A percentile compares a stretch with the other conserved stretches of the same genome.
Evolutionary conservation across 2,329 filamentous ascomycete species (phyloP).

Genomic region (Fusarium brevicatenulatum): DNA sequence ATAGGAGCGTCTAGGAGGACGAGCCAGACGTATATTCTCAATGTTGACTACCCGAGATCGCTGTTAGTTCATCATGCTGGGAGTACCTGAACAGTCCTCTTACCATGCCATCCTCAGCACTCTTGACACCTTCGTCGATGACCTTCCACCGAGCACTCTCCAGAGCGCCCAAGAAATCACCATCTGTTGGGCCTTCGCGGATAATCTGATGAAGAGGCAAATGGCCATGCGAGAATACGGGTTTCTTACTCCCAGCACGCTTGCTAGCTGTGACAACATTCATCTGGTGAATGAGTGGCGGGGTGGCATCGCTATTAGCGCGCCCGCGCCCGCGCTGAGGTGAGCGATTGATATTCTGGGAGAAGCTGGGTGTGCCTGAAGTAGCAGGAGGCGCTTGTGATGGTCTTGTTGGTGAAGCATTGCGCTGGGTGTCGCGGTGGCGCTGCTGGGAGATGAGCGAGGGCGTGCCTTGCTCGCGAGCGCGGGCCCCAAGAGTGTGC

Average conservation of each 20-base stretch:
- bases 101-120: constrained; percentile 85
- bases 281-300: constrained; percentile 52
- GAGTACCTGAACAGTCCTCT: constrained; percentile 32
- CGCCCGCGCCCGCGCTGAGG: constrained; percentile 70
- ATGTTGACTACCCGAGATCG: constrained; percentile 72
- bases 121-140: constrained; percentile 78
- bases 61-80: not conserved
- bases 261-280: constrained; percentile 50
- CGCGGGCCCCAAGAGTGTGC: constrained; percentile 71
- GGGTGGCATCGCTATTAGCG: constrained; percentile 77
- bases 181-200: constrained; percentile 80
- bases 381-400: constrained; percentile 16
- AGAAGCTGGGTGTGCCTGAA: constrained; percentile 13
- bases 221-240: constrained; percentile 61
- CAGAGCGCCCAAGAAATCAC: constrained; percentile 72
- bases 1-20: constrained; percentile 90
- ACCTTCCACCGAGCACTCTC: constrained; percentile 79
- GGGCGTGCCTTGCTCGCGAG: constrained; percentile 60
- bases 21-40: constrained; percentile 96
- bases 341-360: constrained; percentile 50
- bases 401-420: constrained; percentile 48
- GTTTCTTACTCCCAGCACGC: constrained; percentile 55
- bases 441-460: constrained; percentile 73
- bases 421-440: constrained; percentile 57
- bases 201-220: constrained; percentile 79